These are phyloP conservation scores for Zopfia rhizophila DNA, from an alignment of 2,329 filamentous ascomycete species.

Conservation along the genomic window DNA sequence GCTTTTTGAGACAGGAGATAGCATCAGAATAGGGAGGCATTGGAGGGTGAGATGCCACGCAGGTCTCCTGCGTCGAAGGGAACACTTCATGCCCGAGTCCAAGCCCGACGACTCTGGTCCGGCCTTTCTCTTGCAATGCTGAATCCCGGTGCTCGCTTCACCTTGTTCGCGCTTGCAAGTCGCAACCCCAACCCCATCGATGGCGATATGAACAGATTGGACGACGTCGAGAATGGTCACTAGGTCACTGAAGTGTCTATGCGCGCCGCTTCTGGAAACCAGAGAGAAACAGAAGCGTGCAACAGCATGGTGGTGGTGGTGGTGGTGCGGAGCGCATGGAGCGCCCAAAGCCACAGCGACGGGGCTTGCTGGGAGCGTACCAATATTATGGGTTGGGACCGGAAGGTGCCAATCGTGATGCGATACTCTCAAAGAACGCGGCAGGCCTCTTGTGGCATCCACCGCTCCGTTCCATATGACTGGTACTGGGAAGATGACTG, in stretches of 20 bases:
- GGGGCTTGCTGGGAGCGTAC: slow-evolving; percentile 38
- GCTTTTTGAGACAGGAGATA: slow-evolving; percentile 32
- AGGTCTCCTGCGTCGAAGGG: slow-evolving; percentile 21
- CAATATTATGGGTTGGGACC: slow-evolving; percentile 40
- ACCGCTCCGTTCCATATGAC: slow-evolving; percentile 28
- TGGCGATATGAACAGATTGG: no score
- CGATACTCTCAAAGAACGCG: slow-evolving; percentile 15
- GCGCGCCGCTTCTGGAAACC: slow-evolving; percentile 40
- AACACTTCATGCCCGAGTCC: slow-evolving; percentile 4
- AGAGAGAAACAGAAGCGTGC: slow-evolving; percentile 27
- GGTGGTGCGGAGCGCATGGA: slow-evolving; percentile 32
- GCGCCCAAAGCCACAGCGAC: slow-evolving; percentile 46
- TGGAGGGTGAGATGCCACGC: slow-evolving; percentile 25
- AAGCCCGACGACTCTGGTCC: slow-evolving; percentile 18
- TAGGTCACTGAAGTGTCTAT: no score
- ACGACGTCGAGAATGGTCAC: not conserved
- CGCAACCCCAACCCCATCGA: slow-evolving; percentile 3
- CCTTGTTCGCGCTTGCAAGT: slow-evolving; percentile 20
- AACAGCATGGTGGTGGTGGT: slow-evolving; percentile 20
- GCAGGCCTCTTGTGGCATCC: slow-evolving; percentile 18
- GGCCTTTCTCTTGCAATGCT: slow-evolving; percentile 11
- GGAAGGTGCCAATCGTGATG: slow-evolving; percentile 23
- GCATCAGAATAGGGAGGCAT: slow-evolving; percentile 18
- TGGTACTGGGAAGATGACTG: slow-evolving; percentile 20
- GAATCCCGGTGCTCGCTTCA: slow-evolving; percentile 26